Evolutionary conservation across 75 land plant genomes (phyloP), one percentile per base, ranked within the genome.

Genomic region (Pinus albicaulis): DNA sequence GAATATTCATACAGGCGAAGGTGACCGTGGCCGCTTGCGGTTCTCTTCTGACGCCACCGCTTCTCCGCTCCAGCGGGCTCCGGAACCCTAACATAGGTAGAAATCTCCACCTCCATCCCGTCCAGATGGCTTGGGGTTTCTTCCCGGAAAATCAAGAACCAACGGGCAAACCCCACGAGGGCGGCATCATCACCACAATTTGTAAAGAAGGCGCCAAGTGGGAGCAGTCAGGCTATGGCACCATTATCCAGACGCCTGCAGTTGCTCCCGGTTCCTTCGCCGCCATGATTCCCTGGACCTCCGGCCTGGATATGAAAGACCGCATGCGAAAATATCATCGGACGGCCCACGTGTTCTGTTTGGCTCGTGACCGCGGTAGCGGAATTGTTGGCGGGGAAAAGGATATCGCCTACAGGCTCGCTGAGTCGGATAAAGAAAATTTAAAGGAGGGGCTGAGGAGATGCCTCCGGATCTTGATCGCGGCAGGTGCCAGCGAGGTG

Each of bases 71-170:
- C 7, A 97, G 99, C 73, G 95, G 93, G 22, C 80, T 97, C n/a
- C 80, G 59, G 52, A 97, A 97, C 71, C 83, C 74, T 2, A 81
- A 95, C 82, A 97, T 94, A 7, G 99, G 99, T 23, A 78, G 55
- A 55, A 82, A 91, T 69, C 87, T 97, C 11, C 95, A 86, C 55
- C 85, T 94, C 38, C 99, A 97, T 68, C 98, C 99, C 1, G 93
- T 85, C 22, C 34, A 79, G 20, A 73, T 86, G 71, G 82, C 83
- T 0, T 97, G 99, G 99, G 99, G 98, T 0, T 89, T 88, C 77
- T 95, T 97, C 79, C 99, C 99, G 5, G 94, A 95, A 23, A 79
- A 20, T 4, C 13, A 52, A 17, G 74, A 53, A 36, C 71, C 55
- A 4, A 23, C 3, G 44, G 86, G 89, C 1, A 86, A 83, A 59